A percentile compares a stretch with the other conserved stretches of the same genome.
These are phyloP conservation scores for Eragrostis curvula DNA, from an alignment of 176 grass and related monocot species.

Conservation along the genomic window DNA sequence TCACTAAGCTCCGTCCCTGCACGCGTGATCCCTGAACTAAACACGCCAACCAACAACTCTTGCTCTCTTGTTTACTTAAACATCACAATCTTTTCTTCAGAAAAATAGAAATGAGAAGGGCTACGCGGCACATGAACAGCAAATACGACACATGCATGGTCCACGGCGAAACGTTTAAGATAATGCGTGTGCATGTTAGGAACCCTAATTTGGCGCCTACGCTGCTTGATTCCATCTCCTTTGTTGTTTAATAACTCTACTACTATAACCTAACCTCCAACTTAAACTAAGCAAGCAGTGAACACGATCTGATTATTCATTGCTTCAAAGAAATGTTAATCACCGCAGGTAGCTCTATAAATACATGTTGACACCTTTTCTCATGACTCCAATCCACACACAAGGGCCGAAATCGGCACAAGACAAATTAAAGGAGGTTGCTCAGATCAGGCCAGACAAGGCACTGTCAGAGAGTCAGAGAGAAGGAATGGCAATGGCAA, in stretches of 20 bases:
- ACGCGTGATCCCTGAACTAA: no score
- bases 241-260: not conserved
- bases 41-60: no score
- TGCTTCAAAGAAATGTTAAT: not conserved
- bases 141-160: not conserved
- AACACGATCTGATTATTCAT: no score
- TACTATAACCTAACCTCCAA: not conserved
- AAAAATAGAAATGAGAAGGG: no score
- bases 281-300: not conserved
- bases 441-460: not conserved
- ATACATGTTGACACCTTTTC: not conserved
- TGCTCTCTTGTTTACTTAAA: no score
- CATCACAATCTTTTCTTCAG: no score
- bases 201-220: no score
- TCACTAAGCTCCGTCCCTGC: no score
- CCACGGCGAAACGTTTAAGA: no score
- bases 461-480: not conserved
- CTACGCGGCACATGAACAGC: not conserved
- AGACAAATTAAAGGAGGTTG: not conserved
- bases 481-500: not conserved
- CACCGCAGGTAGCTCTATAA: not conserved
- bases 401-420: not conserved
- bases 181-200: no score
- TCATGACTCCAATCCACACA: not conserved
- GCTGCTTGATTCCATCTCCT: not conserved